Evolutionary conservation across 2,329 filamentous ascomycete genomes (phyloP).

Genomic region (Graphilbum ipis-grandicollis): DNA sequence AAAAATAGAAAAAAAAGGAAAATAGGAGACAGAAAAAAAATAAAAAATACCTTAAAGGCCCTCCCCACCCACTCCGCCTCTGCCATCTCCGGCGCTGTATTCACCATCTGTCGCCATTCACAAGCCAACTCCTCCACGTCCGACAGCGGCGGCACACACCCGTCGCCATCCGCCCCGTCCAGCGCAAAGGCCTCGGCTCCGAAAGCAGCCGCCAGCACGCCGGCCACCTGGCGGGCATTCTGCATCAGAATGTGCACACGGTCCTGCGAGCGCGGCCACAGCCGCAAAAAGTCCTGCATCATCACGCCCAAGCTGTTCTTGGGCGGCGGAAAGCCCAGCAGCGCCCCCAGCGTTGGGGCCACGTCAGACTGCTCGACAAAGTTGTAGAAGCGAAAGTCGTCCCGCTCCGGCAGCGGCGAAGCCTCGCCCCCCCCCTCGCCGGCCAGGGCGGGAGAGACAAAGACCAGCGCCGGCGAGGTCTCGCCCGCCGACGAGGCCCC

Average conservation of each 20-base stretch:
- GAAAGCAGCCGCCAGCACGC: slow-evolving; percentile 61
- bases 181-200: slow-evolving; percentile 23
- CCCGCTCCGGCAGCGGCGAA: slow-evolving; percentile 26
- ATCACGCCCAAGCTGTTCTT: slow-evolving; percentile 82
- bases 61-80: no score
- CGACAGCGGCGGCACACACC: slow-evolving; percentile 19
- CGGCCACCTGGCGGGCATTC: slow-evolving; percentile 68
- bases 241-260: slow-evolving; percentile 51
- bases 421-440: background rate
- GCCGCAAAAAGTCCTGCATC: slow-evolving; percentile 57
- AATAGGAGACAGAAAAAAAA: no score
- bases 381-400: slow-evolving; percentile 70
- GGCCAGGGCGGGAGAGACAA: slow-evolving; percentile 49
- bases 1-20: no score
- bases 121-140: slow-evolving; percentile 47
- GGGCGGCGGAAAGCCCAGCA: slow-evolving; percentile 76
- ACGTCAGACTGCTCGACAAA: slow-evolving; percentile 89
- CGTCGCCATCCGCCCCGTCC: slow-evolving; percentile 8
- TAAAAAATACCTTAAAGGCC: no score
- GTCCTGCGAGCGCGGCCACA: slow-evolving; percentile 53
- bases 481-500: slow-evolving; percentile 87
- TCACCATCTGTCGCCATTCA: slow-evolving; percentile 37
- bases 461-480: slow-evolving; percentile 82
- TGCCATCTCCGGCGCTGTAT: slow-evolving; percentile 1
- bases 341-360: slow-evolving; percentile 69